Base-by-base conservation (phyloP, 2,329 filamentous ascomycete species). In the Trichoderma sp. region DNA sequence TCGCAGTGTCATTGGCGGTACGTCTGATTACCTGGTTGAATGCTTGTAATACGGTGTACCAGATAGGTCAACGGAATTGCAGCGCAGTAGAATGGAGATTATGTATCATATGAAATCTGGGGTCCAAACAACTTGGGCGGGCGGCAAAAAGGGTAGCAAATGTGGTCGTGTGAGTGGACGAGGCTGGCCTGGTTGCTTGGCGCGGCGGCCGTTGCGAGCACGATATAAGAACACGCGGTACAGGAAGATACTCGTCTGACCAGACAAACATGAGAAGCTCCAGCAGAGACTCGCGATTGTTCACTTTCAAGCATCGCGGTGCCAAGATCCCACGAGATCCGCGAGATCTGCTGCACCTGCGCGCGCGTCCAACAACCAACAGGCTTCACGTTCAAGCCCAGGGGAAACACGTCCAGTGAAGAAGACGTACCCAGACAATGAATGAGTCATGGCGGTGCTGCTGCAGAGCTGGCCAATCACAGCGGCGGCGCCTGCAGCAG, bases 101-200 rank as follows among this genome's bases (percentile, higher is more conserved):
- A 28, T 28, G 28, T 6, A 28, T 28, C 10, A 39, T 14, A 14
- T 48, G 44, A 30, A 34, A 21, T 48, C 28, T 59, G 47, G 45
- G 43, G 45, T 50, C 57, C 44, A 45, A 48, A 21, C 34, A 14
- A 9, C 2, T 12, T 39, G 34, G 12, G 4, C 1, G 34, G 34
- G 34, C 34, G 34, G 34, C 34, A 39, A 39, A 34, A 14, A 39
- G 34, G 34, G 39, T 24, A 12, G n/a, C 10, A 26, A 60, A 17
- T 26, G 19, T 3, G n/a, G 43, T 28, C 45, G 26, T 62, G 24
- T 34, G 26, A 62, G 59, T 62, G 59, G 59, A 52, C 26, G 48
- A 62, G 59, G 48, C 48, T 54, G 39, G 59, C 59, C 48, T 54
- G 39, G 26, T 54, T 28, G n/a, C 59, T 54, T 44, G 48, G 48